Base-by-base conservation (phyloP, 106 monocot genomes). In the Dioscorea zingiberensis region DNA sequence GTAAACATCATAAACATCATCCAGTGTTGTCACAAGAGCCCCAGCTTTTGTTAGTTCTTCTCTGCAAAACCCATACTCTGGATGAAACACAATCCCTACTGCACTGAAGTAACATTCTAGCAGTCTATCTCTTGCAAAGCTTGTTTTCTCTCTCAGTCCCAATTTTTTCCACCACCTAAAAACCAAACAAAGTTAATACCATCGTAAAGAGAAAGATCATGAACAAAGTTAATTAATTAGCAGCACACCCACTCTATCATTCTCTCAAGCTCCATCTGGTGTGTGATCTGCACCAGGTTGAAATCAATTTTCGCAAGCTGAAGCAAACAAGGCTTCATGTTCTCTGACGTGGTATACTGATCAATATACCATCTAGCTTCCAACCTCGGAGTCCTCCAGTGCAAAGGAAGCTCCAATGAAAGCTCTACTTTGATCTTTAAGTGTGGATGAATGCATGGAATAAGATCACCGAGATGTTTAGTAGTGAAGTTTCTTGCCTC, bases 271-370 rank as follows among this genome's bases (percentile, higher is more conserved):
- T 77, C 73, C 14, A 19, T 28, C 44, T 73, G 69, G 38, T 77
- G 59, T 12, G 62, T 32, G 27, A 47, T 66, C 51, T 72, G 71
- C 17, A 72, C 66, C 17, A 47, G 21, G 47, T 89, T 79, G 59
- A 79, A 89, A 44, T 89, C 82, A 4, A 89, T 64, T 57, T 72
- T 89, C 2, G 82, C 85, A 3, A 89, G 47, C 69, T 85, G 65
- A 8, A 89, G 67, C 25, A 89, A 28, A 16, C 21, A 4, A 16
- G 74, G 68, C 21, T 79, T 55, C 61, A 71, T 47, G 30, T 44
- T 49, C 1, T 69, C 47, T 28, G 70, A 38, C 54, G n/a, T 73
- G 19, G 61, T 47, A 32, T 77, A 89, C 11, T 25, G 21, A 14
- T 82, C 71, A 7, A 89, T 82, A 69, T 28, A 89, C 67, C 76